A percentile compares a stretch with the other conserved stretches of the same genome.
Conservation (phyloP, 148 eudicot genomes). For the Fallopia convolvulus region DNA sequence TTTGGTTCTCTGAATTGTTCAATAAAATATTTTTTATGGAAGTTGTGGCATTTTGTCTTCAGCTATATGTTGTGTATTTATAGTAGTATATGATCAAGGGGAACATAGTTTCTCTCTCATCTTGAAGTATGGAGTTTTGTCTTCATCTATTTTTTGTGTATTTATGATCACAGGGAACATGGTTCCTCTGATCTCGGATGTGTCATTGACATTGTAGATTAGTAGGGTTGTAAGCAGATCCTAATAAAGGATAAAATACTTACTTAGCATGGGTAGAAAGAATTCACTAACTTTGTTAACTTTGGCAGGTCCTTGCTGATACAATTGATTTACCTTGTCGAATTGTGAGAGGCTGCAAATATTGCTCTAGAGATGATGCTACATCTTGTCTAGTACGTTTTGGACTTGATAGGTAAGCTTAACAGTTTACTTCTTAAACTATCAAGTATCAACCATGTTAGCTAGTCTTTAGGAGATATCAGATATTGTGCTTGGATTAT, state of each 20-base stretch:
- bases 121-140: background rate
- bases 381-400: constrained; percentile 88
- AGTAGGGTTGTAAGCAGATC: background rate
- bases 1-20: background rate
- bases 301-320: constrained; percentile 81
- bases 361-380: constrained; percentile 67
- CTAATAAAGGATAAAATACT: background rate
- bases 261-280: background rate
- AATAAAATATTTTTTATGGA: background rate
- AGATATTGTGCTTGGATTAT: background rate
- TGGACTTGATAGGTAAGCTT: constrained; percentile 60
- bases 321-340: constrained; percentile 86
- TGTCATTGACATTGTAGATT: background rate
- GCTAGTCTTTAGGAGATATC: background rate
- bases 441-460: background rate
- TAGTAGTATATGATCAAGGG: too few species aligned
- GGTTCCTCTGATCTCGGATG: background rate
- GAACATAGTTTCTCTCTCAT: background rate
- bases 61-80: background rate
- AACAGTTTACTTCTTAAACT: background rate
- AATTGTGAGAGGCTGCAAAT: constrained; percentile 84
- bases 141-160: background rate
- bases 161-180: background rate
- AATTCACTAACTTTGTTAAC: background rate
- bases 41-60: background rate